phyloP scores from a whole-genome alignment of 805 yeast genomes.

The Huiozyma sinensis region DNA sequence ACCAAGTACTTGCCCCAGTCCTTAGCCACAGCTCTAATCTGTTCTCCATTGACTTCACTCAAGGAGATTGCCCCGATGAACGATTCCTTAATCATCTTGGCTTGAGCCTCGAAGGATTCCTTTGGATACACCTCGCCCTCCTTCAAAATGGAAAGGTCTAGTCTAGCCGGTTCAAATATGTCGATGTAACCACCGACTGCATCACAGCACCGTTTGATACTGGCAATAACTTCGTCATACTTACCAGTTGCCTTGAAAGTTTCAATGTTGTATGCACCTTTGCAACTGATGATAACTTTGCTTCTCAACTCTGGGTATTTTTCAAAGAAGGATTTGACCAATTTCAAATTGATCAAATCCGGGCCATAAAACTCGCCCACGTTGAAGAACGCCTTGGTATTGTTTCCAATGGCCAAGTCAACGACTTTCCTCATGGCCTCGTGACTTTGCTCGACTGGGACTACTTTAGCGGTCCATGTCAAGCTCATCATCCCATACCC shows the following conservation, averaged over 20 bases:
- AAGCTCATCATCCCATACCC: constrained; percentile 81
- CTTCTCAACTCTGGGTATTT: constrained; percentile 44
- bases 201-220: constrained; percentile 36
- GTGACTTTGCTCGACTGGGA: constrained; percentile 43
- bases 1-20: constrained; percentile 43
- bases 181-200: constrained; percentile 42
- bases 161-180: constrained; percentile 63
- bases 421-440: constrained; percentile 44
- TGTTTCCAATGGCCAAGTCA: constrained; percentile 25
- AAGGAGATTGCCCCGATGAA: constrained; percentile 60
- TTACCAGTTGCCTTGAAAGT: constrained; percentile 40
- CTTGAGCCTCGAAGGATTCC: constrained; percentile 45
- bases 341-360: constrained; percentile 41
- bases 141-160: constrained; percentile 33
- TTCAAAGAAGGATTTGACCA: constrained; percentile 47
- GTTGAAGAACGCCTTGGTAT: constrained; percentile 43
- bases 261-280: constrained; percentile 45
- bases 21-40: constrained; percentile 48
- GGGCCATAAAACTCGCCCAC: constrained; percentile 75
- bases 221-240: constrained; percentile 34
- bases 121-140: constrained; percentile 31
- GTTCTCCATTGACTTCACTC: constrained; percentile 56
- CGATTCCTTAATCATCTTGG: constrained; percentile 52
- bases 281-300: constrained; percentile 51
- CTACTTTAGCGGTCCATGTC: constrained; percentile 56